Base-by-base conservation (phyloP, 106 monocot genomes). In the Cymbidium sinense region DNA sequence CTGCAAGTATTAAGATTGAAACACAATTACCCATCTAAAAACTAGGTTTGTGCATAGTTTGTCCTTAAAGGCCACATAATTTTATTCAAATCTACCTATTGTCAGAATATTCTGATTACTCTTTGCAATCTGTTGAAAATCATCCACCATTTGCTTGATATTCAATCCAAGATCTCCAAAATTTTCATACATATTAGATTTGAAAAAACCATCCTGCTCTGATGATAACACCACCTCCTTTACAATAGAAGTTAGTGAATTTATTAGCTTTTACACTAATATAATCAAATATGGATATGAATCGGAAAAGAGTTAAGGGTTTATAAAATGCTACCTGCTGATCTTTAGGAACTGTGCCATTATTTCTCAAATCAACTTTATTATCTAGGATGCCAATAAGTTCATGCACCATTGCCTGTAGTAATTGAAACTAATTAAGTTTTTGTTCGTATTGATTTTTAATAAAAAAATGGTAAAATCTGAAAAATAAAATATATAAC, bases 141-240 rank as follows among this genome's bases (percentile, higher is more conserved):
- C 99, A 87, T 99, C 99, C 50, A 99, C 99, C 99, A 99, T 99
- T 78, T 80, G 50, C 82, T 99, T 99, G 39, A 95, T 95, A 74
- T 99, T 99, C 99, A 99, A 95, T 37, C 99, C 99, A 77, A 99
- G 90, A 87, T 99, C 99, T 44, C 99, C 99, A 91, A 99, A 99
- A 85, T 95, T 99, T 76, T 95, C 99, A 80, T 86, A 93, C 87
- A 99, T 91, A 70, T 99, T 99, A 76, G 87, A 80, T 79, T 92
- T 99, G 78, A 95, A 95, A 75, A 99, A 99, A 44, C 84, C 84
- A 89, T 99, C 99, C 81, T 99, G 99, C 74, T 94, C 90, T 70
- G 99, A 88, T 74, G 99, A 99, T 33, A 99, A 80, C 44, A 99
- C 99, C 52, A 99, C 90, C 84, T 99, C 99, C 99, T 99, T 75